Evolutionary conservation across 768 basidiomycete species (phyloP).

Genomic region (Kockovaella imperatae): DNA sequence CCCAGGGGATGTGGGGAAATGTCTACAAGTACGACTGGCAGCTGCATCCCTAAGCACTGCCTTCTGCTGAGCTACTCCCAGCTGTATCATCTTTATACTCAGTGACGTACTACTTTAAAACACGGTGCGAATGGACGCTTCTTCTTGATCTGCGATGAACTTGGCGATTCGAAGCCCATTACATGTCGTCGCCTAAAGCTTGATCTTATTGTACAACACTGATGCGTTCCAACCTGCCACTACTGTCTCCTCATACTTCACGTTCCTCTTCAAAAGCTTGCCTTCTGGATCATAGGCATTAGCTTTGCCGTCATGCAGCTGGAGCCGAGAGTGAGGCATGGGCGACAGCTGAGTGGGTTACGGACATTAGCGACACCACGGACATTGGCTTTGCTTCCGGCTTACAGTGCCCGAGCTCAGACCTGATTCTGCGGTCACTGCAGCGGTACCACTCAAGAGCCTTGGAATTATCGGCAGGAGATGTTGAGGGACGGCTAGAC

Average conservation of each 20-base stretch:
- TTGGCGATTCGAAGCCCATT: too few species aligned
- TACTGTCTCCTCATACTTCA: conserved; percentile 42
- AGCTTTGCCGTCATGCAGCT: conserved; percentile 35
- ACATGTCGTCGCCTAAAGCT: conserved; percentile 21
- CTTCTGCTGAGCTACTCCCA: too few species aligned
- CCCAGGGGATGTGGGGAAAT: too few species aligned
- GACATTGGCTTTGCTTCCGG: background rate
- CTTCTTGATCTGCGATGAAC: too few species aligned
- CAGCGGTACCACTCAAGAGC: background rate
- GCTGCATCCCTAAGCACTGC: too few species aligned
- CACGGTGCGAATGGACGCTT: too few species aligned
- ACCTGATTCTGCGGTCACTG: conserved; percentile 15
- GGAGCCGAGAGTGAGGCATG: conserved; percentile 46
- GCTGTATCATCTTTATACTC: too few species aligned
- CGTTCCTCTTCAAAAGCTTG: conserved; percentile 38
- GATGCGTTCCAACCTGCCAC: conserved; percentile 44
- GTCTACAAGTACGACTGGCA: too few species aligned
- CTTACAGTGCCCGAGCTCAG: conserved; percentile 39
- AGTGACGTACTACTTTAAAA: too few species aligned
- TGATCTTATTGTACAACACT: conserved; percentile 46
- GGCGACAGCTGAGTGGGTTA: conserved; percentile 21
- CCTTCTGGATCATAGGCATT: conserved; percentile 38
- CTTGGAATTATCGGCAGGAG: conserved; percentile 39
- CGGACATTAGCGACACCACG: background rate
- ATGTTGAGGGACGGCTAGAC: conserved; percentile 47